Evolutionary conservation across 495 filamentous ascomycete genomes (phyloP).

Genomic region (Halenospora varia): DNA sequence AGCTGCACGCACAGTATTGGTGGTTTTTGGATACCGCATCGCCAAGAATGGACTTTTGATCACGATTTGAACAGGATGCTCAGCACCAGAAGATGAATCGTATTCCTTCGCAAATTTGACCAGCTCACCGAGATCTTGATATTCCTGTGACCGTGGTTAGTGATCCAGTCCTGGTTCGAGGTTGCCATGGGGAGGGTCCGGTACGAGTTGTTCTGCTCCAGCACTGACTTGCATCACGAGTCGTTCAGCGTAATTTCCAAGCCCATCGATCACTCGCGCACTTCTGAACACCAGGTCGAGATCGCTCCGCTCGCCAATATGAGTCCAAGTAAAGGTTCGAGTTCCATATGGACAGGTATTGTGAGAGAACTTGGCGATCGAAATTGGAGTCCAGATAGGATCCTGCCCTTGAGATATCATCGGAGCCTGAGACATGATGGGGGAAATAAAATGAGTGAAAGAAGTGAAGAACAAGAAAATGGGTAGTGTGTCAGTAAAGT

Average conservation of each 20-base stretch:
- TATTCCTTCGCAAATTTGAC: slow-evolving; percentile 6
- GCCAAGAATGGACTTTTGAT: slow-evolving; percentile 29
- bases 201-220: slow-evolving; percentile 37
- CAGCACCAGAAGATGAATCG: slow-evolving; percentile 16
- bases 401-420: slow-evolving; percentile 17
- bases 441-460: slow-evolving; percentile 14
- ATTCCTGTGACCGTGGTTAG: slow-evolving; percentile 14
- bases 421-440: slow-evolving; percentile 19
- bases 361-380: slow-evolving; percentile 32
- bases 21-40: slow-evolving; percentile 28
- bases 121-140: slow-evolving; percentile 20
- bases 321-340: slow-evolving; percentile 27
- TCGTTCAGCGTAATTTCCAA: slow-evolving; percentile 14
- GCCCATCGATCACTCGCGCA: slow-evolving; percentile 17
- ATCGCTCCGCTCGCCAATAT: slow-evolving; percentile 32
- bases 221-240: slow-evolving; percentile 34
- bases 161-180: neutral
- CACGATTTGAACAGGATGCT: slow-evolving; percentile 26
- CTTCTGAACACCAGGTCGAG: slow-evolving; percentile 33
- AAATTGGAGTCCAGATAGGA: slow-evolving; percentile 18
- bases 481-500: slow-evolving; percentile 8
- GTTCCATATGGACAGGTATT: slow-evolving; percentile 21
- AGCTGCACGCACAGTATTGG: slow-evolving; percentile 19
- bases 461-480: slow-evolving; percentile 12
- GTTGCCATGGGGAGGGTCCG: neutral